Evolutionary conservation across 73 alveolate species (phyloP).

Genomic region (Tetrahymena elliotti): DNA sequence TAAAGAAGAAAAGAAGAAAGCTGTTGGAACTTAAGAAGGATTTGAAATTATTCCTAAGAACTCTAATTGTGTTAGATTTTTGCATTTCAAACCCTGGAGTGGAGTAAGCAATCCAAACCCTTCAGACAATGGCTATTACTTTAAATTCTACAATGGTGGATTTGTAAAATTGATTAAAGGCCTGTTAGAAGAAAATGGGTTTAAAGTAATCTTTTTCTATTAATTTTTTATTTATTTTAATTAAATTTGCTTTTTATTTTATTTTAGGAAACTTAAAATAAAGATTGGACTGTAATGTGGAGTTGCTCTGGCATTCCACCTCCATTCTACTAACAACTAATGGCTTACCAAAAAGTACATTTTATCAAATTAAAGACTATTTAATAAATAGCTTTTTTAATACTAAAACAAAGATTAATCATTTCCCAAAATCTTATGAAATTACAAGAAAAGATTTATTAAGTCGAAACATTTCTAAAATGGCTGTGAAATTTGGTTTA

Average conservation of each 20-base stretch:
- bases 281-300: constrained; percentile 38
- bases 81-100: not conserved
- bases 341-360: constrained; percentile 17
- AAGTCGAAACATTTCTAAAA: constrained; percentile 43
- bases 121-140: constrained; percentile 22
- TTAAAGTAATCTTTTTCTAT: constrained; percentile 1
- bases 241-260: not conserved
- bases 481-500: constrained; percentile 51
- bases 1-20: not conserved
- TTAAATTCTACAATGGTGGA: constrained; percentile 15
- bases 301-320: constrained; percentile 15
- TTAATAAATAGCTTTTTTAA: not conserved
- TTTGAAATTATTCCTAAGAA: not conserved
- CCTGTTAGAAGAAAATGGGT: constrained; percentile 32
- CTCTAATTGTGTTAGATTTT: not conserved
- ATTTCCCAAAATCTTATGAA: constrained; percentile 68
- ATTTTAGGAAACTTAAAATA: constrained; percentile 12
- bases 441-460: constrained; percentile 63
- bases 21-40: not conserved
- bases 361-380: not conserved
- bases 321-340: constrained; percentile 2
- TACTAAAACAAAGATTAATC: constrained; percentile 36
- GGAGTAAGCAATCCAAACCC: not conserved
- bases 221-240: not conserved
- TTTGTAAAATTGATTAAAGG: constrained; percentile 29